Conservation (phyloP, 1,284 basidiomycete genomes). For the Rhodotorula sp. region DNA sequence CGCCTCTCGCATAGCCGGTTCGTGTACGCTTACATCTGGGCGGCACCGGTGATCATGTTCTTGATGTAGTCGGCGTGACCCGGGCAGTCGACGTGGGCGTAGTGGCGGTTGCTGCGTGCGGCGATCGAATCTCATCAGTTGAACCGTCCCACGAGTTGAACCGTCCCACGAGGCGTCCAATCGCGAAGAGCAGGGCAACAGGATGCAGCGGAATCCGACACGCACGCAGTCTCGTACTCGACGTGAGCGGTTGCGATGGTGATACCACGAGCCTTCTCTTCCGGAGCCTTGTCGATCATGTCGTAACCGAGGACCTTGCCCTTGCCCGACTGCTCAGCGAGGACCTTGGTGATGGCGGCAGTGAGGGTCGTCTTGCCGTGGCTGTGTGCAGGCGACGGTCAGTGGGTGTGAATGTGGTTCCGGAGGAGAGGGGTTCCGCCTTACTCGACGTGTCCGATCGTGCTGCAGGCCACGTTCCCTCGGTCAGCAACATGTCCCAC, state of each 20-base stretch:
- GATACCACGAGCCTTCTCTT: constrained; percentile 99
- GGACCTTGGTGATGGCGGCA: constrained; percentile 96
- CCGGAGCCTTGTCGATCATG: constrained; percentile 99
- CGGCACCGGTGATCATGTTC: constrained; percentile 97
- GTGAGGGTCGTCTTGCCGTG: constrained; percentile 82
- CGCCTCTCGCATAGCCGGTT: too few relatives aligned
- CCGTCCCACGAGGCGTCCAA: not conserved
- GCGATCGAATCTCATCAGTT: not conserved
- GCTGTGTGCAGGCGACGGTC: constrained; percentile 39
- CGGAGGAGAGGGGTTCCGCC: not conserved
- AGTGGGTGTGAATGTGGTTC: too few relatives aligned
- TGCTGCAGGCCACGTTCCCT: constrained; percentile 14
- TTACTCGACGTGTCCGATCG: constrained; percentile 51
- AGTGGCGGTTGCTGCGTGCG: constrained; percentile 67
- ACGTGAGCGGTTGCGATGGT: constrained; percentile 88
- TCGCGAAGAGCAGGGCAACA: not conserved
- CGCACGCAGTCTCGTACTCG: constrained; percentile 83
- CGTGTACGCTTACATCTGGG: constrained; percentile 88
- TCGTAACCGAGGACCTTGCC: constrained; percentile 97
- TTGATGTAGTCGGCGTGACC: constrained; percentile 74
- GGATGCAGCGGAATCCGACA: not conserved
- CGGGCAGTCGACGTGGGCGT: constrained; percentile 99
- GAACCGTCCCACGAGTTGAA: not conserved
- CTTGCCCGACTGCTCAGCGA: constrained; percentile 69
- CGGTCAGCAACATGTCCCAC: not conserved